Evolutionary conservation across 192 early-diverging fungal species (phyloP).

Genomic region (Pilaira anomala): DNA sequence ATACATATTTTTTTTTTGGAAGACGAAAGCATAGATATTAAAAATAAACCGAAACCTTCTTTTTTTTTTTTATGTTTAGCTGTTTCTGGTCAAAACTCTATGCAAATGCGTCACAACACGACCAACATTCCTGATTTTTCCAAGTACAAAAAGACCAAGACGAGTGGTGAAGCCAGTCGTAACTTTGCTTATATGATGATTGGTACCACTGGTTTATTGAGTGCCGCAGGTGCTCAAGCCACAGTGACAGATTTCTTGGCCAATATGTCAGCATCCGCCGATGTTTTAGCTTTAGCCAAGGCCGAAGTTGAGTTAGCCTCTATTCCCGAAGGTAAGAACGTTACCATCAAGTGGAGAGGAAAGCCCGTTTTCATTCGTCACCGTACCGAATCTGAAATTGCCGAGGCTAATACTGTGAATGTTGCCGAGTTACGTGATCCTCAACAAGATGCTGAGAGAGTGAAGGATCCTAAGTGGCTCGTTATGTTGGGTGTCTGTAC

Average conservation of each 20-base stretch:
- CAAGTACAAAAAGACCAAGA: constrained; percentile 69
- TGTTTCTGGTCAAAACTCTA: not conserved
- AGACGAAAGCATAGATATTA: not conserved
- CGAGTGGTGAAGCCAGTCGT: constrained; percentile 62
- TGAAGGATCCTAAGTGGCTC: constrained; percentile 92
- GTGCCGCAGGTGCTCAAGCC: constrained; percentile 84
- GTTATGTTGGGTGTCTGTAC: constrained; percentile 84
- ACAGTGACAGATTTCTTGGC: constrained; percentile 80
- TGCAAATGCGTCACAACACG: constrained; percentile 39
- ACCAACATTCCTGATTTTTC: constrained; percentile 71
- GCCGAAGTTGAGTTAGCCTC: constrained; percentile 89
- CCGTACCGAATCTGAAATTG: constrained; percentile 91
- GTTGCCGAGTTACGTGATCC: constrained; percentile 84
- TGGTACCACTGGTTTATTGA: constrained; percentile 80
- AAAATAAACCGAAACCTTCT: too few relatives aligned
- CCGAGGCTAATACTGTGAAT: constrained; percentile 82
- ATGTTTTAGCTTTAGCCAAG: constrained; percentile 97
- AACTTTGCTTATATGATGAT: constrained; percentile 92
- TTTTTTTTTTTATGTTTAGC: constrained; percentile 2
- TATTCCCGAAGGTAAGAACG: constrained; percentile 96
- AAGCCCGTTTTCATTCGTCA: constrained; percentile 98
- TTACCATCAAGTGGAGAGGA: constrained; percentile 98
- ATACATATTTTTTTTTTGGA: not conserved
- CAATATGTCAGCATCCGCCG: constrained; percentile 93
- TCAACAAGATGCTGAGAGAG: constrained; percentile 87